Percentiles rank a stretch among this genome's conserved stretches.
These are phyloP conservation scores for Lolium rigidum DNA, from an alignment of 176 grass and related monocot genomes.

Conservation along the genomic window DNA sequence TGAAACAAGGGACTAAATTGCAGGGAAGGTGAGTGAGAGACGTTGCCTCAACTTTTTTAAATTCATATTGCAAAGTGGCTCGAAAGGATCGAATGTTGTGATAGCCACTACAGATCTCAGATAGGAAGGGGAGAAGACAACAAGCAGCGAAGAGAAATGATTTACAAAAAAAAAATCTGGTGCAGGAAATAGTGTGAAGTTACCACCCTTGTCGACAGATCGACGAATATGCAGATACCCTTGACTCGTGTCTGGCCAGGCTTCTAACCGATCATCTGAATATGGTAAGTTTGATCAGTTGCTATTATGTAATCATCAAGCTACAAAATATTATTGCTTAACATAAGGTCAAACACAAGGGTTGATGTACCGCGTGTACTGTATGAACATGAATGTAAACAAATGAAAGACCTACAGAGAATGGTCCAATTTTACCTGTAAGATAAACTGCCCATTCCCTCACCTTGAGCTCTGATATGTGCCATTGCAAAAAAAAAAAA, in stretches of 20 bases:
- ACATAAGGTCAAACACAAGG: not conserved
- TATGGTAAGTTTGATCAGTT: not conserved
- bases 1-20: not conserved
- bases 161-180: not conserved
- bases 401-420: not conserved
- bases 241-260: constrained; percentile 7
- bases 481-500: not conserved
- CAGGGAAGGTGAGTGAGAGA: not conserved
- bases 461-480: not conserved
- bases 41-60: not conserved
- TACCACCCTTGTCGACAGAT: not conserved
- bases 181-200: not conserved
- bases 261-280: constrained; percentile 1
- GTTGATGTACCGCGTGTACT: not conserved
- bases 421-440: constrained; percentile 9
- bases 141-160: not conserved
- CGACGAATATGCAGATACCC: not conserved
- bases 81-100: not conserved
- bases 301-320: constrained; percentile 18
- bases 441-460: not conserved
- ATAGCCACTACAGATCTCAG: not conserved
- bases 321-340: not conserved
- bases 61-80: not conserved
- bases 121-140: not conserved
- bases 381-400: constrained; percentile 1